Evolutionary conservation across 495 filamentous ascomycete species (phyloP).

Genomic region (Penicillium malachiteum): DNA sequence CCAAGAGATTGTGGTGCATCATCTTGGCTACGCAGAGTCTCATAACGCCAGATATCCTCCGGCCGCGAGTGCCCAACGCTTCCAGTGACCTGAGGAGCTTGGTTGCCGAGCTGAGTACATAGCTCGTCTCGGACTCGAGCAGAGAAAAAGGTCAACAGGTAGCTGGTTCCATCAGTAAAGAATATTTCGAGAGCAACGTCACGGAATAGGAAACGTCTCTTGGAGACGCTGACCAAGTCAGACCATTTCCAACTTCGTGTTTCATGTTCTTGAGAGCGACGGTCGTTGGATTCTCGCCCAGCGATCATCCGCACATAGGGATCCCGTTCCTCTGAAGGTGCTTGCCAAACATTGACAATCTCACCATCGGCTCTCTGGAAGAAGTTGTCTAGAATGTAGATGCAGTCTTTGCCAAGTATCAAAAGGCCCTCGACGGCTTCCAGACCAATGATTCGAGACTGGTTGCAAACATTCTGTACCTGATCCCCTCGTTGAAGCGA

Average conservation of each 20-base stretch:
- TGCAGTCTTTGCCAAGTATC: slow-evolving; percentile 85
- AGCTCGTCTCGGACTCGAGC: slow-evolving; percentile 72
- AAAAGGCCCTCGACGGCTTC: slow-evolving; percentile 90
- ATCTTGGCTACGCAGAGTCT: slow-evolving; percentile 77
- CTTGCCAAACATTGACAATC: slow-evolving; percentile 93
- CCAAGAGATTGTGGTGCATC: slow-evolving; percentile 81
- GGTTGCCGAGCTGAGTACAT: slow-evolving; percentile 66
- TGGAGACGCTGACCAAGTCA: slow-evolving; percentile 94
- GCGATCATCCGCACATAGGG: slow-evolving; percentile 93
- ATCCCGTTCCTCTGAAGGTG: slow-evolving; percentile 87
- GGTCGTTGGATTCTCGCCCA: slow-evolving; percentile 66
- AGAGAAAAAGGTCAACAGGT: slow-evolving; percentile 80
- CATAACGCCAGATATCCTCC: slow-evolving; percentile 83
- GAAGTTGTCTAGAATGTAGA: slow-evolving; percentile 93
- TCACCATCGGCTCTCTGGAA: slow-evolving; percentile 94
- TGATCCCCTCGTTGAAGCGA: slow-evolving; percentile 87
- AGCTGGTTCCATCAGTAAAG: slow-evolving; percentile 94
- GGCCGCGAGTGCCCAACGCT: slow-evolving; percentile 50
- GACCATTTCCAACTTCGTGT: slow-evolving; percentile 91
- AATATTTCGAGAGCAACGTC: slow-evolving; percentile 95
- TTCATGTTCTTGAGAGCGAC: slow-evolving; percentile 66
- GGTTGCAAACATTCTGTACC: slow-evolving; percentile 92
- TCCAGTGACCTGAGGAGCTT: slow-evolving; percentile 73
- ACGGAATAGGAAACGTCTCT: slow-evolving; percentile 89
- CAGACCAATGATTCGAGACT: slow-evolving; percentile 88